Evolutionary conservation across 179 eudicot genomes (phyloP), one percentile per base, ranked within the genome.

Genomic region (Heliamphora pulchella): DNA sequence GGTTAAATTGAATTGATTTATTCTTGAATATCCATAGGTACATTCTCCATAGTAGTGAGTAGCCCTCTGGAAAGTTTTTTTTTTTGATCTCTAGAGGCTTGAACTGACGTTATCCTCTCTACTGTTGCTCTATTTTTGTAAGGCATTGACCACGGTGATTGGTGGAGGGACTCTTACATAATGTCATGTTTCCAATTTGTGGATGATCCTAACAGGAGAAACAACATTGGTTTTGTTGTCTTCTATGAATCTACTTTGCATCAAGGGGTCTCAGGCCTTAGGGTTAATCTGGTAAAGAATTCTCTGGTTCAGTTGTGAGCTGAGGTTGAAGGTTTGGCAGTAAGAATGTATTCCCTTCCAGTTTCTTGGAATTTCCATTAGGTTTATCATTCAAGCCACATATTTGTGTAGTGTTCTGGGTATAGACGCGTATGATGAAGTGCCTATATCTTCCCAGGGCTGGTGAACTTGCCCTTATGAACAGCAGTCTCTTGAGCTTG

Each of bases 231-330:
- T 39, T 31, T 41, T 66, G n/a, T 66, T 39, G 48, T 43, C 11
- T 66, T 39, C 31, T 31, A 31, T 31, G 31, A 31, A 31, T 31
- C 47, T 66, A 41, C 14, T 0, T 71, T 71, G 41, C 18, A 43
- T 71, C 20, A 10, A 71, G 74, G 74, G 57, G 53, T 71, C 58
- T 71, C 41, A 5, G 58, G 75, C 58, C 59, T 67, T 18, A n/a
- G 50, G 58, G 41, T 9, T 71, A 71, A 48, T 50, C 75, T 71
- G 75, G 75, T 18, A 18, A 54, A 71, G 58, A 18, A 39, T 48
- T 71, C 74, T 71, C 41, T n/a, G 17, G 54, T 48, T 71, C 6
- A 18, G 75, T 71, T 71, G 41, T 5, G 75, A 50, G 58, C 58
- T 71, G 41, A 71, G 9, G 58, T 1, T 71, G 4, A 71, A 48